Evolutionary conservation across 768 basidiomycete species (phyloP), one percentile per base, ranked within the genome.

Genomic region (Russula sp.): DNA sequence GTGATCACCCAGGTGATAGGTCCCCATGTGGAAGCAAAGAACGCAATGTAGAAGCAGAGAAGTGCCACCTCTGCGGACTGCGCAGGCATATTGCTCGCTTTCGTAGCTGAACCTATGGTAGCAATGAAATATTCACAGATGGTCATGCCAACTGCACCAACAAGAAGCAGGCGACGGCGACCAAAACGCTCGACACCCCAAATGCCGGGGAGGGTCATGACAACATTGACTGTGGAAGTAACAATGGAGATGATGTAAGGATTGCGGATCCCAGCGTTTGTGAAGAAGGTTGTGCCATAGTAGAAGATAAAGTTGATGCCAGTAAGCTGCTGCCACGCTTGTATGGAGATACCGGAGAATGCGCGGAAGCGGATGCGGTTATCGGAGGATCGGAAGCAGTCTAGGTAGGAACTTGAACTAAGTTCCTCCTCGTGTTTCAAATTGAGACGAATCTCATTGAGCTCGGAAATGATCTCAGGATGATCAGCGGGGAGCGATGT

Each of bases 81-180:
- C 45, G 83, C 81, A 36, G 82, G 73, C n/a, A 77, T 72, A 68
- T 81, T 77, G 59, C 71, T 67, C 53, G 72, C 70, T 54, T 75
- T 71, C 64, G 78, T 68, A 35, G 78, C 76, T 62, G 83, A 79
- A 70, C 83, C 83, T 62, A 84, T 71, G 73, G 87, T 85, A 67
- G 83, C 87, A 66, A 91, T 80, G 69, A 93, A 81, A 77, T 79
- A 93, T 74, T 94, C 88, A 79, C 90, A 94, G 69, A 93, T 64
- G 67, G 82, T 79, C 93, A 94, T 94, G 58, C 87, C 86, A 60
- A 81, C 73, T 25, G 92, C 90, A 70, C 93, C 93, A 62, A 83
- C 79, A 69, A 92, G 77, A 57, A 93, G 82, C 57, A 95, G 81
- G 43, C 82, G 80, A 59, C 93, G 86, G 66, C 93, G 90, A 68